phyloP scores from a whole-genome alignment of 2,329 filamentous ascomycete genomes.

The Colletotrichum sp. region DNA sequence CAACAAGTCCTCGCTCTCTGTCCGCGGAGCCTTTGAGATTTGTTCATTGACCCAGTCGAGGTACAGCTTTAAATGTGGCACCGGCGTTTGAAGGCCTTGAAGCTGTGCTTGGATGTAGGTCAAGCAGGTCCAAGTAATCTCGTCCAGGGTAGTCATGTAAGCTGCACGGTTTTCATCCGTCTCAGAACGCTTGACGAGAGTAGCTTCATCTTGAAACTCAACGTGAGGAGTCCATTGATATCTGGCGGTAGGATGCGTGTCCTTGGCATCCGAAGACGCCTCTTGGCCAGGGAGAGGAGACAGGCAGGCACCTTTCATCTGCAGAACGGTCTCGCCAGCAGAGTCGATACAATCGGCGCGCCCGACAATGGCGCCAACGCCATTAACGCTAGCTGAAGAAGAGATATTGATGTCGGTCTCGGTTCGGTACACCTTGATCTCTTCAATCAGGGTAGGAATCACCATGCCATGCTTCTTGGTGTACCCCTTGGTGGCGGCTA shows the following conservation, averaged over 20 bases:
- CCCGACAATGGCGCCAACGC: constrained; percentile 19
- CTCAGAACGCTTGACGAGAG: constrained; percentile 22
- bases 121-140: constrained; percentile 33
- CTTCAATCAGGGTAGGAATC: neutral
- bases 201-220: constrained; percentile 30
- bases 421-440: neutral
- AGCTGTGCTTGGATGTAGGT: constrained; percentile 23
- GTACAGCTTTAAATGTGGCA: constrained; percentile 31
- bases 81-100: constrained; percentile 20
- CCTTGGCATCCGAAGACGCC: neutral
- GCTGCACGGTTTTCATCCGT: neutral
- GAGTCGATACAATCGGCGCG: neutral
- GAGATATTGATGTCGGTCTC: neutral
- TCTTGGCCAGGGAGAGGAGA: constrained; percentile 21
- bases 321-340: neutral
- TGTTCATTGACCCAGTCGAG: constrained; percentile 27
- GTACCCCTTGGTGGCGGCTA: constrained; percentile 21
- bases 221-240: constrained; percentile 34
- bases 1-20: neutral
- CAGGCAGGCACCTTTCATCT: constrained; percentile 5
- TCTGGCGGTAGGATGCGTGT: constrained; percentile 30
- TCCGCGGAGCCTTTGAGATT: neutral
- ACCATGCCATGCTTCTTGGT: neutral
- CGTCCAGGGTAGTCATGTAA: constrained; percentile 27
- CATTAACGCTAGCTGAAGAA: constrained; percentile 24